Evolutionary conservation across 1,139 yeast species (phyloP).

Genomic region (Yamadazyma pseudoaaseri): DNA sequence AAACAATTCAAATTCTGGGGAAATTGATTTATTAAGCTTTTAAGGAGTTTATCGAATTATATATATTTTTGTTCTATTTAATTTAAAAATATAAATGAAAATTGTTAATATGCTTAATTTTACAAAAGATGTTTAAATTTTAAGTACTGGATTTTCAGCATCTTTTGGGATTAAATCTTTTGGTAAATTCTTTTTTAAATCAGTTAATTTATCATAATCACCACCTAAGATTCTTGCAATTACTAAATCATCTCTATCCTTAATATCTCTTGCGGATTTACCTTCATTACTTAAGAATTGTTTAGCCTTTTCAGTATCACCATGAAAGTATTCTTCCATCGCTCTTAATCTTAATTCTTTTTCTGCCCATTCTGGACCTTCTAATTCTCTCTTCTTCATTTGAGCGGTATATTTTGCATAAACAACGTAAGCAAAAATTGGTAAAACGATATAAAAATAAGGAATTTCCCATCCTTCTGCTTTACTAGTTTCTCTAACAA

Average conservation of each 20-base stretch:
- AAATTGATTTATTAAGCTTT: constrained; percentile 34
- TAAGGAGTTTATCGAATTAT: constrained; percentile 12
- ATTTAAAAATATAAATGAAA: constrained; percentile 7
- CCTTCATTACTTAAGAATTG: constrained; percentile 56
- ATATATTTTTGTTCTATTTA: constrained; percentile 6
- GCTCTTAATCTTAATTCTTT: constrained; percentile 83
- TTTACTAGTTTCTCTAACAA: constrained; percentile 71
- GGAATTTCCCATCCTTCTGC: constrained; percentile 86
- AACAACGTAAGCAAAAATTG: constrained; percentile 43
- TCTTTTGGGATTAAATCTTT: constrained; percentile 38
- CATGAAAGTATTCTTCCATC: constrained; percentile 60
- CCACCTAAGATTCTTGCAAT: constrained; percentile 83
- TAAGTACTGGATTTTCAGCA: constrained; percentile 33
- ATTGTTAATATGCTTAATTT: constrained; percentile 6
- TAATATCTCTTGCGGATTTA: constrained; percentile 57
- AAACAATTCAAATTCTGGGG: constrained; percentile 19
- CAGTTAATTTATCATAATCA: constrained; percentile 78
- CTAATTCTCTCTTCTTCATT: constrained; percentile 40
- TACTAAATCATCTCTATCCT: constrained; percentile 74
- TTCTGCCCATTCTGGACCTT: constrained; percentile 76
- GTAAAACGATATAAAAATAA: constrained; percentile 73
- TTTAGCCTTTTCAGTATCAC: constrained; percentile 59
- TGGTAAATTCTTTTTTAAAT: constrained; percentile 58
- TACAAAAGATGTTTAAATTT: constrained; percentile 21
- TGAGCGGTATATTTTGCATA: constrained; percentile 49